A percentile compares a stretch with the other conserved stretches of the same genome.
phyloP scores from a whole-genome alignment of 164 flowering plant species.

The Vitis cinerea region DNA sequence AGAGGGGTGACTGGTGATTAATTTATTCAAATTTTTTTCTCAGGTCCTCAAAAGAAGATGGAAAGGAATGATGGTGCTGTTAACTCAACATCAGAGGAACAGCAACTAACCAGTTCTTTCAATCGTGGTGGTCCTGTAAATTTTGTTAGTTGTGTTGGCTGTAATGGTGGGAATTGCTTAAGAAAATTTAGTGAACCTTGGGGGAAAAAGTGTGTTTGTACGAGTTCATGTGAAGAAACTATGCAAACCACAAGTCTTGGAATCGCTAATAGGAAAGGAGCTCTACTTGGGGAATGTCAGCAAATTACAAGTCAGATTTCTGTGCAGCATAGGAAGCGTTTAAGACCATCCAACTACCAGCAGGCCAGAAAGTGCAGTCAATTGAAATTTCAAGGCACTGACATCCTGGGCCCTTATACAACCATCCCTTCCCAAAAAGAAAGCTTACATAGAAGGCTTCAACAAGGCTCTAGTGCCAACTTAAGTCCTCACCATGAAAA shows the following conservation, averaged over 20 bases:
- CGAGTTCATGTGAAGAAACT: constrained; percentile 9
- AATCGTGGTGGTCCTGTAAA: constrained; percentile 7
- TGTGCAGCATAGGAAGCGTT: constrained; percentile 30
- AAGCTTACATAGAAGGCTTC: constrained; percentile 12
- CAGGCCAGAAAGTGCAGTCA: constrained; percentile 39
- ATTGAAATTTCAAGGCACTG: constrained; percentile 11
- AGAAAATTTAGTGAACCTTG: constrained; percentile 10
- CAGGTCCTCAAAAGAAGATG: constrained; percentile 44
- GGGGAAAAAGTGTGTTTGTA: constrained; percentile 9
- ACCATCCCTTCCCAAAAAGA: not conserved
- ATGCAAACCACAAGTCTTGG: constrained; percentile 5
- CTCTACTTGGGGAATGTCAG: constrained; percentile 9
- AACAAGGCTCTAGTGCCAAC: not conserved
- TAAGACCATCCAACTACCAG: constrained; percentile 47
- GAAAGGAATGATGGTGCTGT: constrained; percentile 17
- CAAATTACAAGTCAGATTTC: constrained; percentile 8
- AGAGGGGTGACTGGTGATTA: not conserved
- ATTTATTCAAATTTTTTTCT: constrained; percentile 10
- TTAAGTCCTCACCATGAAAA: constrained; percentile 8
- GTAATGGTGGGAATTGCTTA: constrained; percentile 10
- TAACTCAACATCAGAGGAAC: constrained; percentile 13
- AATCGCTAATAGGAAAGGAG: constrained; percentile 5
- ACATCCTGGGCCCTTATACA: constrained; percentile 3
- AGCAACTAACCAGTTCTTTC: constrained; percentile 8
- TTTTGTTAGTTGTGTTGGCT: constrained; percentile 12